phyloP scores from a whole-genome alignment of 495 filamentous ascomycete species.

The Astrothelium macrocarpum region DNA sequence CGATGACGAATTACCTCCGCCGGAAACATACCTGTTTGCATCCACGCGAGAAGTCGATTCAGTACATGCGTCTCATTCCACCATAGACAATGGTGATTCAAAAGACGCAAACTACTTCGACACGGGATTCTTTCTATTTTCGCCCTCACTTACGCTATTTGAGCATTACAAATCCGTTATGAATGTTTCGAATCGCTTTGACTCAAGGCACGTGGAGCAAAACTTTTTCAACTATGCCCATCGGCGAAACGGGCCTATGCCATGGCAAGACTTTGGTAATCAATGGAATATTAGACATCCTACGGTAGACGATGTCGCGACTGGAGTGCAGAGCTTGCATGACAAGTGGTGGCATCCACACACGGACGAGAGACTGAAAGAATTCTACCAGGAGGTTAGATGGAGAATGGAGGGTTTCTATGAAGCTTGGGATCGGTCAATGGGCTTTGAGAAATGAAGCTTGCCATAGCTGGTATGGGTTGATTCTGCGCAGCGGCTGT shows the following conservation, averaged over 20 bases:
- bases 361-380: slow-evolving; percentile 12
- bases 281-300: slow-evolving; percentile 36
- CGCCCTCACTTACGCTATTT: slow-evolving; percentile 14
- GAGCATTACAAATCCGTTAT: slow-evolving; percentile 18
- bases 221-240: slow-evolving; percentile 21
- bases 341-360: slow-evolving; percentile 34
- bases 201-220: slow-evolving; percentile 18
- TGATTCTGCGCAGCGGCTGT: neutral
- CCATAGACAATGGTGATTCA: slow-evolving; percentile 6
- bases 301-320: slow-evolving; percentile 29
- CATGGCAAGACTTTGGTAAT: slow-evolving; percentile 31
- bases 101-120: slow-evolving; percentile 15
- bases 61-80: slow-evolving; percentile 13
- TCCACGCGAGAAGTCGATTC: slow-evolving; percentile 10
- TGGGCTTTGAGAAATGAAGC: neutral
- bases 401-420: slow-evolving; percentile 14
- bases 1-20: slow-evolving; percentile 9
- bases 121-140: slow-evolving; percentile 23
- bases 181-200: slow-evolving; percentile 16
- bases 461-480: neutral
- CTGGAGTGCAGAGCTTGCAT: slow-evolving; percentile 32
- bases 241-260: slow-evolving; percentile 31
- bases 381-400: slow-evolving; percentile 25
- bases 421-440: slow-evolving; percentile 8
- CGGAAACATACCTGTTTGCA: slow-evolving; percentile 16